Percentiles rank a stretch among this genome's conserved stretches.
phyloP scores from a whole-genome alignment of 495 filamentous ascomycete species.

The Penicillium pulvis region DNA sequence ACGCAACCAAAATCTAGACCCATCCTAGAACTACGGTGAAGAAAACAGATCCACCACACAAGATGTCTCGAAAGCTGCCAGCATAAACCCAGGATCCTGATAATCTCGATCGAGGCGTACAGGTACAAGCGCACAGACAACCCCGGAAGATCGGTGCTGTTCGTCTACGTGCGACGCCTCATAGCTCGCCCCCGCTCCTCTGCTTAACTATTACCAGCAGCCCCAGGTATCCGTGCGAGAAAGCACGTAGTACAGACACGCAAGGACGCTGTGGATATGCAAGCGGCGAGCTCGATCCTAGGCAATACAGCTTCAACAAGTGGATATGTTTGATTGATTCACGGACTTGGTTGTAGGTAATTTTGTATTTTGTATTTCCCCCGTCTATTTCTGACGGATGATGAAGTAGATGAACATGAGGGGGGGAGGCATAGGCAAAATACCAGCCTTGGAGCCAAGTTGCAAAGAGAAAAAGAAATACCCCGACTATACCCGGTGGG shows the following conservation, averaged over 20 bases:
- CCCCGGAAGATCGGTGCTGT: conserved; percentile 3
- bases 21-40: background rate
- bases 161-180: background rate
- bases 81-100: conserved; percentile 6
- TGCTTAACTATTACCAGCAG: background rate
- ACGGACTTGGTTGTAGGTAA: background rate
- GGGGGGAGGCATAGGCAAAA: conserved; percentile 1
- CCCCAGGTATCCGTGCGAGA: background rate
- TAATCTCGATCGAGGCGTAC: background rate
- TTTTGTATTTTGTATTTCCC: conserved; percentile 6
- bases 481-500: background rate
- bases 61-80: background rate
- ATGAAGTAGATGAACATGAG: conserved; percentile 17
- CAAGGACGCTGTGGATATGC: conserved; percentile 3
- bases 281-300: conserved; percentile 6
- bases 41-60: background rate
- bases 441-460: background rate
- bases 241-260: background rate
- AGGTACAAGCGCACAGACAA: conserved; percentile 2
- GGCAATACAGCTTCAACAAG: background rate
- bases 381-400: conserved; percentile 21
- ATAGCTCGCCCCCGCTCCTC: background rate
- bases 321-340: background rate
- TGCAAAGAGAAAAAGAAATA: background rate
- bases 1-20: background rate